Base-by-base conservation (phyloP, 495 filamentous ascomycete genomes). In the Durotheca rogersii region DNA sequence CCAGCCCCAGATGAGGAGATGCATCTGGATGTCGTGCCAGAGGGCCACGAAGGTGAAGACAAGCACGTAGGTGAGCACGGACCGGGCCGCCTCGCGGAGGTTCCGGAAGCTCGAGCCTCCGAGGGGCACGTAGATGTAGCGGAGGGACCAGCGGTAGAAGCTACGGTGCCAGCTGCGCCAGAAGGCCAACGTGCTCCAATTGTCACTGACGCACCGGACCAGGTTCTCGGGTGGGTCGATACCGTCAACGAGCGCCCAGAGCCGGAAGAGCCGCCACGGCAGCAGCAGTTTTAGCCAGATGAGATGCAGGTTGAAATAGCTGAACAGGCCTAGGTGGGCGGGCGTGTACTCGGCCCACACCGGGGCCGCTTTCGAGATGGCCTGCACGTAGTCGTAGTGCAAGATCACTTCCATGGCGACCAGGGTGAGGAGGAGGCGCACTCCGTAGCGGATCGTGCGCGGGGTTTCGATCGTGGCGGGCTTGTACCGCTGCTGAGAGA, bases 151-250 rank as follows among this genome's bases (percentile, higher is more conserved):
- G 46, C 88, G 84, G 70, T 97, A 96, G 73, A 86, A 97, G 55
- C 81, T 87, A 29, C 90, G 83, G 68, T 99, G 93, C 94, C 94
- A 97, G 49, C 81, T 79, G 43, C 93, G 87, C 93, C 93, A 99
- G 72, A 99, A 99, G 17, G 81, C 84, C n/a, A 89, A 75, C 5
- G 88, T 83, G 45, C 86, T 91, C 72, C 91, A 96, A 67, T 97
- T 97, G 71, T 99, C 81, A 58, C 83, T 89, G 72, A 96, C 89
- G 73, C 93, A 99, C 60, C 93, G 89, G 40, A 97, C 79, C 88
- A 99, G 93, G 71, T 99, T 99, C 67, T 99, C 93, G 2, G 93
- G 91, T 0, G 93, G 90, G 64, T 99, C 93, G 60, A 97, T 81
- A 53, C 87, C 86, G 65, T 99, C 93, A 31, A 89, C 61, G 1